phyloP scores from a whole-genome alignment of 2,329 filamentous ascomycete genomes.

The Penicillium thymicola region DNA sequence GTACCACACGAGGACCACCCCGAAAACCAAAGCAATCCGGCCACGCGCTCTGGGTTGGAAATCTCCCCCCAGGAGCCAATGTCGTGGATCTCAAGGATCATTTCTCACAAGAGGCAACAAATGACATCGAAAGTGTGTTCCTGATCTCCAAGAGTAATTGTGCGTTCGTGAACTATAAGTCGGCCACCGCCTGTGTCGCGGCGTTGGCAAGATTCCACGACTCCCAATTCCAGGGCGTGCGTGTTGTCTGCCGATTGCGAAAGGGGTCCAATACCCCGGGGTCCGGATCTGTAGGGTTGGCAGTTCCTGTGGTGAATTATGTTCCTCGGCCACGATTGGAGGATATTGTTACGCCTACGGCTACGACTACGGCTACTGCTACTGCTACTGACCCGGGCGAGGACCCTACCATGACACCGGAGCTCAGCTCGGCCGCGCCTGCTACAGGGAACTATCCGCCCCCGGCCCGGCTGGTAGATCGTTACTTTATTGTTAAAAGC shows the following conservation, averaged over 20 bases:
- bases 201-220: constrained; percentile 87
- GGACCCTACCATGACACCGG: background rate
- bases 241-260: constrained; percentile 79
- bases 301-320: constrained; percentile 39
- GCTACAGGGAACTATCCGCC: constrained; percentile 12
- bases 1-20: constrained; percentile 58
- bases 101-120: constrained; percentile 73
- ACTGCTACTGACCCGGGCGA: constrained; percentile 7
- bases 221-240: constrained; percentile 79
- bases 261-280: constrained; percentile 49
- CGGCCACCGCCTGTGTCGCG: constrained; percentile 68
- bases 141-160: constrained; percentile 97
- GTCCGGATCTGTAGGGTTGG: constrained; percentile 47
- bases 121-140: constrained; percentile 81
- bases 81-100: constrained; percentile 85
- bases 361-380: background rate
- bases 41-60: constrained; percentile 93
- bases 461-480: constrained; percentile 56
- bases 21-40: constrained; percentile 69
- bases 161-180: constrained; percentile 91
- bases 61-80: constrained; percentile 78
- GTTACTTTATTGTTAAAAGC: constrained; percentile 91
- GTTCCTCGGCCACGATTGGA: constrained; percentile 8
- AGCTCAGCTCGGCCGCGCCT: constrained; percentile 15
- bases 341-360: constrained; percentile 9